Evolutionary conservation across 2,329 filamentous ascomycete genomes (phyloP).

Genomic region (Reticulascus tulasneorum): DNA sequence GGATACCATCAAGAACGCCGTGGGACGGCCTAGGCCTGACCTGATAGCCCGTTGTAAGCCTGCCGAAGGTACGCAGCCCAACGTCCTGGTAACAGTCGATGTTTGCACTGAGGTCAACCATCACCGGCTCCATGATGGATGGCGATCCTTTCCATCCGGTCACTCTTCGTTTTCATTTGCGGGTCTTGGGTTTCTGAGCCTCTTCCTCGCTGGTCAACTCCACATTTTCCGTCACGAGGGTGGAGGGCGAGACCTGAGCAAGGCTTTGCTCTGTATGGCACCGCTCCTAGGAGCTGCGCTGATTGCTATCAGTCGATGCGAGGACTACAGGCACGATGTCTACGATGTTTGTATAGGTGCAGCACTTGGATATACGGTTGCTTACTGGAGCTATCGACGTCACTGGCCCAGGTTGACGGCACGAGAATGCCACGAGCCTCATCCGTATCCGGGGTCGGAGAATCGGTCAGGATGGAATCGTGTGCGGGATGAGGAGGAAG

Average conservation of each 20-base stretch:
- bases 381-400: constrained; percentile 63
- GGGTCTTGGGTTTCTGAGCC: constrained; percentile 69
- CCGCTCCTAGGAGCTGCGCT: constrained; percentile 61
- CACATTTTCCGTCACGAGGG: constrained; percentile 49
- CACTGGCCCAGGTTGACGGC: constrained; percentile 58
- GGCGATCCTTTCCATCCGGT: constrained; percentile 78
- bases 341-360: constrained; percentile 64
- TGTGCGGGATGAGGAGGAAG: constrained; percentile 52
- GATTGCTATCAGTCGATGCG: constrained; percentile 65
- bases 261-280: constrained; percentile 52
- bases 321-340: constrained; percentile 69
- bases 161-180: constrained; percentile 77
- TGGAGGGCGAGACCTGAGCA: constrained; percentile 46
- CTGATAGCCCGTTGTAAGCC: constrained; percentile 77
- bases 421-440: constrained; percentile 52
- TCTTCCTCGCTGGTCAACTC: constrained; percentile 67
- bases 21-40: constrained; percentile 67
- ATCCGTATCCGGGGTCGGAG: constrained; percentile 41
- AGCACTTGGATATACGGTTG: constrained; percentile 54
- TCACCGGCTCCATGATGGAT: constrained; percentile 74
- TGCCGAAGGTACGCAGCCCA: constrained; percentile 37
- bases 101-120: constrained; percentile 70
- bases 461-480: constrained; percentile 33
- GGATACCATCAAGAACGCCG: constrained; percentile 85
- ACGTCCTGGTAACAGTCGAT: constrained; percentile 57